Evolutionary conservation across 306 rosid genomes (phyloP), one percentile per base, ranked within the genome.

Genomic region (Dryas octopetala): DNA sequence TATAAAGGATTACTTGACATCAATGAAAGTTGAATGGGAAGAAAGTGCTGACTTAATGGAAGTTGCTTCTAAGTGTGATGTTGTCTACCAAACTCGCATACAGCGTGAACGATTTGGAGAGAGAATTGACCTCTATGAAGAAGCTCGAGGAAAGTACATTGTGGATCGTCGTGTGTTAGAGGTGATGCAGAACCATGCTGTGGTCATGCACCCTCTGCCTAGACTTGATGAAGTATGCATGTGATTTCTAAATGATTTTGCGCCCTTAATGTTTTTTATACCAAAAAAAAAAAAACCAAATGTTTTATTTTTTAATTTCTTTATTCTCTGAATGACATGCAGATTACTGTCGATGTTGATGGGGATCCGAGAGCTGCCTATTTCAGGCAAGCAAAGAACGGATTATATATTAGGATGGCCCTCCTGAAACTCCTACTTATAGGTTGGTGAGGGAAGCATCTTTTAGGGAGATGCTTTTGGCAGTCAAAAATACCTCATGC

Each of bases 151-250:
- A 80, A 93, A 93, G 89, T 88, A 88, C 64, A 91, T 91, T 75
- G 96, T 91, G 74, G 92, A 86, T 71, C 66, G 58, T 65, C 80
- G 73, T 55, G 89, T 89, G 79, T 83, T 91, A 75, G 77, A 82
- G 65, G 92, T 80, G 80, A 86, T 89, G 97, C 91, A 78, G 82
- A 86, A 76, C 71, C 93, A 94, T 71, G 94, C 88, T 41, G 92
- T 94, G 72, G 87, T 94, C 68, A 86, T 90, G 98, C 98, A 91
- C 69, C 97, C 96, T 79, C 90, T 93, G 55, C 98, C 98, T n/a
- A 86, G 98, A 84, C 96, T 91, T 51, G 98, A 93, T 68, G 97
- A 89, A 82, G 98, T 84, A 88, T 82, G 82, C 45, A 49, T 44
- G 26, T 49, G 52, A 50, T 62, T 57, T 52, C 16, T 14, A 66